Conservation (phyloP, 805 yeast genomes). For the Yamadazyma sp. region DNA sequence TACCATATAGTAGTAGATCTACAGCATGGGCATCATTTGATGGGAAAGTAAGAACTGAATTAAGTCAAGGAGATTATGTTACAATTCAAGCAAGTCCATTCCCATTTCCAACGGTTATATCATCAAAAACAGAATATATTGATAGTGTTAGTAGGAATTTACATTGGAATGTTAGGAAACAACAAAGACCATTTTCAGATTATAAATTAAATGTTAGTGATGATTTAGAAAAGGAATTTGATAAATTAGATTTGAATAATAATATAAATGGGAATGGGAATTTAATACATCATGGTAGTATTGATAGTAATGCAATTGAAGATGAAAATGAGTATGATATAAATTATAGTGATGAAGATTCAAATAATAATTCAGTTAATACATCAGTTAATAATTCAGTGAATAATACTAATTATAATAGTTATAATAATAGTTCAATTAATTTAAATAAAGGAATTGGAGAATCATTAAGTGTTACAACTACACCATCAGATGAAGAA, state of each 20-base stretch:
- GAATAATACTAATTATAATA: neutral
- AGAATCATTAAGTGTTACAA: conserved; percentile 6
- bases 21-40: conserved; percentile 98
- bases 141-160: conserved; percentile 82
- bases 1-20: conserved; percentile 73
- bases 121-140: conserved; percentile 71
- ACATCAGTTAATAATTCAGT: neutral
- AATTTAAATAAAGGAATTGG: neutral
- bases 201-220: conserved; percentile 13
- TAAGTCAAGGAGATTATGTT: conserved; percentile 79
- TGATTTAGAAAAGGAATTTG: conserved; percentile 11
- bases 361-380: neutral
- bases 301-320: conserved; percentile 12
- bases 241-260: conserved; percentile 3
- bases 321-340: conserved; percentile 35
- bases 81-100: conserved; percentile 81
- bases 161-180: conserved; percentile 91
- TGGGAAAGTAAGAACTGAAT: conserved; percentile 83
- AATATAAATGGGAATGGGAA: no score
- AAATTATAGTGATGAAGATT: conserved; percentile 26
- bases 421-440: neutral
- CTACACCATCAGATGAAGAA: conserved; percentile 20
- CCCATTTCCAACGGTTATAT: conserved; percentile 90
- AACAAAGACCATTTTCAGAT: conserved; percentile 68
- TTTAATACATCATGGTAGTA: conserved; percentile 6